phyloP scores from a whole-genome alignment of 2,329 filamentous ascomycete species.

The Aureobasidium sp. region DNA sequence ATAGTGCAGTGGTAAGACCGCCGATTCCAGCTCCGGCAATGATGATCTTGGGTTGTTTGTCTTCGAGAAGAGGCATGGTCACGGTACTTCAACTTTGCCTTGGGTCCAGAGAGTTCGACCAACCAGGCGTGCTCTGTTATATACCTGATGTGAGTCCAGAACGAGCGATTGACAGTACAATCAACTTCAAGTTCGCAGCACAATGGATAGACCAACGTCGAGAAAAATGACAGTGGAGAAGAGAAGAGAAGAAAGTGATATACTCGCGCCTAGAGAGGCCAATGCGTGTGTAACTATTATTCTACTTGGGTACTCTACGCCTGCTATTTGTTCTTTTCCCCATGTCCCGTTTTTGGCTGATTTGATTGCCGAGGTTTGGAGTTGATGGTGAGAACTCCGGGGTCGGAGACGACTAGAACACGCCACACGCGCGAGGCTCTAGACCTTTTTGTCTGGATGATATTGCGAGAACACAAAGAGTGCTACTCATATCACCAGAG shows the following conservation, averaged over 20 bases:
- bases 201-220: neutral
- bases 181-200: neutral
- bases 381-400: neutral
- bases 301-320: neutral
- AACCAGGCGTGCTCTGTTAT: neutral
- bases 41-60: conserved; percentile 26
- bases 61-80: conserved; percentile 13
- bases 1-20: conserved; percentile 50
- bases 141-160: neutral
- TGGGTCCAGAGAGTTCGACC: neutral
- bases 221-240: neutral
- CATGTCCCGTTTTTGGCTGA: conserved; percentile 7
- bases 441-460: neutral
- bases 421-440: neutral
- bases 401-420: neutral
- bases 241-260: neutral
- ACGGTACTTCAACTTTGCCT: neutral
- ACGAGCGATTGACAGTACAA: neutral
- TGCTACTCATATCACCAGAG: neutral
- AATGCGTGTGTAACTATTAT: neutral
- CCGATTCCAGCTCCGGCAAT: conserved; percentile 45
- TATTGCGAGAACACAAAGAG: neutral
- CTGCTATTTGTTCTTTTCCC: neutral
- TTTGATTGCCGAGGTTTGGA: conserved; percentile 7
- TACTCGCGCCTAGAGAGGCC: neutral